phyloP scores from a whole-genome alignment of 2,329 filamentous ascomycete genomes.

The Diatrype stigma region DNA sequence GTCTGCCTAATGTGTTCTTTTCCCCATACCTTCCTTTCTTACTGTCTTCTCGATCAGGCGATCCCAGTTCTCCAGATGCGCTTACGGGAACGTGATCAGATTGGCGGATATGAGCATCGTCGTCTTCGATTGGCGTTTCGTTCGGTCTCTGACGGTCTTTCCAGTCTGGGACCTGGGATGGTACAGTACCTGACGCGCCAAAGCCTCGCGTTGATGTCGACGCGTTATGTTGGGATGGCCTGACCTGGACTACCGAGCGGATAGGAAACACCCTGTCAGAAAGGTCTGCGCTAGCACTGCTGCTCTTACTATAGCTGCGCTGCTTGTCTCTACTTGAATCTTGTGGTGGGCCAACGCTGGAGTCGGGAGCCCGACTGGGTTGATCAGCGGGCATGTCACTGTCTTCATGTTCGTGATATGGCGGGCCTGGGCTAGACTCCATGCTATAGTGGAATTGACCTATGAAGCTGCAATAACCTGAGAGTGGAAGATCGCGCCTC shows the following conservation, averaged over 20 bases:
- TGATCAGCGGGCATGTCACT: background rate
- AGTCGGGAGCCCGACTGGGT: conserved; percentile 1
- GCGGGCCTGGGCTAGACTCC: background rate
- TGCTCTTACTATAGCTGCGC: conserved; percentile 24
- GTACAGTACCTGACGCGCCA: conserved; percentile 35
- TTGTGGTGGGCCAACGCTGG: conserved; percentile 34
- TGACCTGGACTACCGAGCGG: conserved; percentile 71
- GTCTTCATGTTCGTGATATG: background rate
- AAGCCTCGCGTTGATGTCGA: conserved; percentile 28
- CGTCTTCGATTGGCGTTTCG: conserved; percentile 25
- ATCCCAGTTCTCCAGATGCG: conserved; percentile 6
- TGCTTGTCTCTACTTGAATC: conserved; percentile 40
- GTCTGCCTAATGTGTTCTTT: conserved; percentile 11
- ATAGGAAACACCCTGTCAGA: conserved; percentile 73
- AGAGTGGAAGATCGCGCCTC: background rate
- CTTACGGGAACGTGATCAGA: conserved; percentile 12
- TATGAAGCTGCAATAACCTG: background rate
- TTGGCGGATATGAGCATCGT: conserved; percentile 13
- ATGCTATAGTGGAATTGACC: background rate
- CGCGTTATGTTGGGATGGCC: conserved; percentile 39
- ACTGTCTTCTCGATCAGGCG: conserved; percentile 9
- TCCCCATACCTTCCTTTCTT: conserved; percentile 2
- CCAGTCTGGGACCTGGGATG: conserved; percentile 22
- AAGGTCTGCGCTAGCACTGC: conserved; percentile 28
- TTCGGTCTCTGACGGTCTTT: conserved; percentile 30